Base-by-base conservation (phyloP, 768 basidiomycete species). In the Lentinula sp. region DNA sequence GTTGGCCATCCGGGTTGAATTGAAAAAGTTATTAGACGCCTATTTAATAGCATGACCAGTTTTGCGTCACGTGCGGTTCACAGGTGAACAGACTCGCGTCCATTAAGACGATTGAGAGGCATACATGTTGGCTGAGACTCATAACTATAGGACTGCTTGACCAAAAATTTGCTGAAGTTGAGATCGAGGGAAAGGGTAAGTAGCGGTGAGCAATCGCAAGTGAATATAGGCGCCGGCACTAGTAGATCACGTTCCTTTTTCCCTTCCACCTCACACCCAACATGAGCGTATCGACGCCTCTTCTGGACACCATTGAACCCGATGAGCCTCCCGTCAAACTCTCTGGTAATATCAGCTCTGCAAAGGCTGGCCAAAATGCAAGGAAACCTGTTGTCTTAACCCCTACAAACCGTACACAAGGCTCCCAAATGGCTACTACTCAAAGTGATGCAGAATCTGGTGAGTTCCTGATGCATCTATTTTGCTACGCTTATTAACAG, bases 301-400 rank as follows among this genome's bases (percentile, higher is more conserved):
- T 93, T 54, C 77, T 93, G 50, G 80, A 88, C 61, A 91, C 89
- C 37, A 96, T 96, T 60, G 94, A 95, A 71, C 85, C 94, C 34
- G 94, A 96, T 72, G 93, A 93, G 46, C 77, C 76, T 57, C 70
- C 72, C 37, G 75, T 69, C 15, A 67, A 63, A 42, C 74, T 68
- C 40, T 66, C 73, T 42, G 74, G 75, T n/a, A 75, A 73, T 61
- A 78, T 75, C 57, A 59, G 62, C 45, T 54, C 68, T 57, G 43
- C 68, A 49, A 70, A 75, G 59, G 67, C 67, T 46, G 60, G 65
- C 68, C 55, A 57, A 69, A 16, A 71, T 68, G 59, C 72, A 28
- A 66, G 72, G 35, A 64, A 75, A 34, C 79, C 81, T 2, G 82
- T 87, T 28, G 85, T 86, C 21, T 76, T 86, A 57, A 85, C 80